Conservation (phyloP, 2,329 filamentous ascomycete species). For the Bretziella fagacearum region DNA sequence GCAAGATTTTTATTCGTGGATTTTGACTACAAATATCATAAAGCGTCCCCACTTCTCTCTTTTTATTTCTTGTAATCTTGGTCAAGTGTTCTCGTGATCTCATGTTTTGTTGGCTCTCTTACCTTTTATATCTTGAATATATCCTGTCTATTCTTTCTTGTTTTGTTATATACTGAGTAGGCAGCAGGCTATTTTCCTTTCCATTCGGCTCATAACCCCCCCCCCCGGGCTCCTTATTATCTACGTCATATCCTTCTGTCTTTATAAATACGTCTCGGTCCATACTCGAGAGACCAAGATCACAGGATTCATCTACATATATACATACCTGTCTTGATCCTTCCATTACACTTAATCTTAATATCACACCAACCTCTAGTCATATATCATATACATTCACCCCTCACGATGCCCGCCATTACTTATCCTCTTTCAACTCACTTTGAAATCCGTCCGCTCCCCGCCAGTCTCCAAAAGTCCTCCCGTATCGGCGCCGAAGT, state of each 20-base stretch:
- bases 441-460: slow-evolving; percentile 10
- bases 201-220: too few species aligned
- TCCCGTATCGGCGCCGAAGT: slow-evolving; percentile 14
- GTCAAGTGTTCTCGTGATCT: too few species aligned
- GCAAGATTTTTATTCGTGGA: neutral
- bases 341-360: neutral
- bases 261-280: too few species aligned
- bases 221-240: too few species aligned
- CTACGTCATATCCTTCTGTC: too few species aligned
- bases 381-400: neutral
- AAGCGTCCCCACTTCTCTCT: neutral
- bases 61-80: neutral
- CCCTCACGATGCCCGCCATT: slow-evolving; percentile 6
- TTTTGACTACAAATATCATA: neutral
- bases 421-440: slow-evolving; percentile 11
- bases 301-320: neutral
- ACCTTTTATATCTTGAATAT: too few species aligned
- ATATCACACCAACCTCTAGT: neutral
- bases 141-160: neutral
- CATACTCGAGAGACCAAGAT: neutral
- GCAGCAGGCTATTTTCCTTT: neutral
- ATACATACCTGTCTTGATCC: neutral
- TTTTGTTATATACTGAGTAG: neutral
- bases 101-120: too few species aligned
- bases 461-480: slow-evolving; percentile 6